Percentiles rank a stretch among this genome's conserved stretches.
These are phyloP conservation scores for Wickerhamiella sergipiensis DNA, from an alignment of 805 yeast genomes.

Conservation along the genomic window DNA sequence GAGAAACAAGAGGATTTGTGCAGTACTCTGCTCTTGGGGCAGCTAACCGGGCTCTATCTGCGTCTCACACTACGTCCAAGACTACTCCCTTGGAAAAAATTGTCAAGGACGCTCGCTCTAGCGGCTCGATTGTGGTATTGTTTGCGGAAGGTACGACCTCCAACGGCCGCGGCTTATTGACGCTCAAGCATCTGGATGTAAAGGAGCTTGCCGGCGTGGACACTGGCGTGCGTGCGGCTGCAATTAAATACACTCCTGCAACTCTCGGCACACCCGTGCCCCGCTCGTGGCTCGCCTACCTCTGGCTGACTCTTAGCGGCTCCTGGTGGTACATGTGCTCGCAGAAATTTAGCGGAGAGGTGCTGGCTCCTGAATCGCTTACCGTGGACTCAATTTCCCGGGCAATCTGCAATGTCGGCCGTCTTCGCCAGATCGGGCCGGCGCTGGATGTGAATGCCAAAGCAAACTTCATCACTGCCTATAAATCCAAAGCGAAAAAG, in stretches of 20 bases:
- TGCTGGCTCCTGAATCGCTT: constrained; percentile 11
- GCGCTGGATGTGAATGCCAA: constrained; percentile 33
- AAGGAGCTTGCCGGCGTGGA: constrained; percentile 6
- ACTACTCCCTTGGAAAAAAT: constrained; percentile 11
- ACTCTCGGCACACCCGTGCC: constrained; percentile 26
- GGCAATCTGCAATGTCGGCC: constrained; percentile 28
- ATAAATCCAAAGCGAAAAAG: constrained; percentile 11
- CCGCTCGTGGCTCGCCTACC: constrained; percentile 16
- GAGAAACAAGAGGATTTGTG: constrained; percentile 4
- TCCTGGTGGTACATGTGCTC: constrained; percentile 20
- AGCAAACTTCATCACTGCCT: constrained; percentile 29
- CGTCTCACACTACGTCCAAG: background rate
- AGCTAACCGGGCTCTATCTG: constrained; percentile 13
- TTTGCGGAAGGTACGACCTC: constrained; percentile 78
- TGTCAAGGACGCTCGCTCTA: constrained; percentile 18
- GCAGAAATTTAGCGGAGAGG: constrained; percentile 20
- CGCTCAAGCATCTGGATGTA: constrained; percentile 30
- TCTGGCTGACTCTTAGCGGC: constrained; percentile 13
- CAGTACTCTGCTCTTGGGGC: constrained; percentile 2
- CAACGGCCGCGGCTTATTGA: constrained; percentile 64
- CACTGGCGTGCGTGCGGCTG: constrained; percentile 17
- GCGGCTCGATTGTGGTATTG: constrained; percentile 36
- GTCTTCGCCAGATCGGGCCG: constrained; percentile 35
- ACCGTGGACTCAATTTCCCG: constrained; percentile 14
- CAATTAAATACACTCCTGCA: constrained; percentile 24